These are phyloP conservation scores for Syzygium aqueum DNA, from an alignment of 345 rosid species.

Conservation along the genomic window DNA sequence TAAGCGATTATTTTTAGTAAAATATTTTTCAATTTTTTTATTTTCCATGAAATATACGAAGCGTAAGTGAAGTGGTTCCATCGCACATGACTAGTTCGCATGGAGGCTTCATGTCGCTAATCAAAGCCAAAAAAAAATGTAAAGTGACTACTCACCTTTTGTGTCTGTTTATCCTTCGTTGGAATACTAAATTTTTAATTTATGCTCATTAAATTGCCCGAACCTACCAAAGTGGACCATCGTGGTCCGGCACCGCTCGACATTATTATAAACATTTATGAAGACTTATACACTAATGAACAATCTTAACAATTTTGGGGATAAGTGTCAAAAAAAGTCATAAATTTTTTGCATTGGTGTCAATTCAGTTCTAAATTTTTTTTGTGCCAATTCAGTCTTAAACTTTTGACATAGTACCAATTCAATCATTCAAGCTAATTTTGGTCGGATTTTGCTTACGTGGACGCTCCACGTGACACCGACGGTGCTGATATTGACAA, in stretches of 20 bases:
- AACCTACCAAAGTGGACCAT: background rate
- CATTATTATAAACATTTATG: background rate
- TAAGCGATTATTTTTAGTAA: too few relatives aligned
- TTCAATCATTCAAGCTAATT: background rate
- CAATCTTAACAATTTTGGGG: background rate
- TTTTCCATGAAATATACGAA: too few relatives aligned
- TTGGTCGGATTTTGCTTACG: fast-evolving
- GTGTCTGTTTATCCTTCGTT: background rate
- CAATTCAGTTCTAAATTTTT: too few relatives aligned
- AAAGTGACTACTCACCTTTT: background rate
- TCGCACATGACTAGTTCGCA: background rate
- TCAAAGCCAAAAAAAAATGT: background rate
- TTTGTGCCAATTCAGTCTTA: too few relatives aligned
- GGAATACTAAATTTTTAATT: background rate
- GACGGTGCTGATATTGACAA: fast-evolving
- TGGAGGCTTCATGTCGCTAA: background rate
- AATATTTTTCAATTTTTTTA: too few relatives aligned
- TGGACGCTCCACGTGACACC: background rate
- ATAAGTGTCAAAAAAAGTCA: too few relatives aligned
- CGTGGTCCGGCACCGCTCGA: fast-evolving
- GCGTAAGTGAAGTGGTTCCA: background rate
- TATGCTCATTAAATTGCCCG: background rate
- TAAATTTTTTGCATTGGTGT: fast-evolving
- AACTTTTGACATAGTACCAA: too few relatives aligned
- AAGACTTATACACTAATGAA: background rate